Conservation (phyloP, 164 flowering plant species). For the Berberis thunbergii region DNA sequence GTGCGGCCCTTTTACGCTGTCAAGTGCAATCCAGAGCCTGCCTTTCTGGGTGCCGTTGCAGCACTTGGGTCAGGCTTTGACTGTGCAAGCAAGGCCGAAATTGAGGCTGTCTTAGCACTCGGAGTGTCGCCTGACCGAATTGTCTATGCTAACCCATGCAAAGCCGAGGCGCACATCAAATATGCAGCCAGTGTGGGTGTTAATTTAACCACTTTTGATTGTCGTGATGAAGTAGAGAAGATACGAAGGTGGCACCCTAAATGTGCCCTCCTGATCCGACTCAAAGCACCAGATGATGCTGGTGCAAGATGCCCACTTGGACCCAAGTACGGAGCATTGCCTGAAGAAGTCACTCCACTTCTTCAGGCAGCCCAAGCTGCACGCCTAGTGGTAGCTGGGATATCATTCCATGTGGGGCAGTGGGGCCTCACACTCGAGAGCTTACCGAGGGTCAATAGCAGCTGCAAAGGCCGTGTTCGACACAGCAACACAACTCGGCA, state of each 20-base stretch:
- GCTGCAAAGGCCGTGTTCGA: conserved; percentile 26
- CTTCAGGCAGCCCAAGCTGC: conserved; percentile 31
- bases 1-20: conserved; percentile 21
- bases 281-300: conserved; percentile 26
- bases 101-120: conserved; percentile 31
- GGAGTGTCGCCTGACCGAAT: conserved; percentile 34
- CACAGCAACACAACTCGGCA: conserved; percentile 20
- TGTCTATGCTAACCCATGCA: conserved; percentile 15
- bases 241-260: conserved; percentile 1
- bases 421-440: conserved; percentile 13
- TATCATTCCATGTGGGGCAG: conserved; percentile 48
- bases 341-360: conserved; percentile 32
- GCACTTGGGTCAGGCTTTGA: background rate
- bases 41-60: background rate
- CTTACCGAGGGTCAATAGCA: conserved; percentile 26
- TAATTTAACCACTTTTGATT: background rate
- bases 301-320: conserved; percentile 29
- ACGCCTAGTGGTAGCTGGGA: conserved; percentile 24
- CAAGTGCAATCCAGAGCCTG: conserved; percentile 1
- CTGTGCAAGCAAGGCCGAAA: conserved; percentile 40
- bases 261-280: conserved; percentile 15
- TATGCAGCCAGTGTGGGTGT: background rate
- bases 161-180: background rate
- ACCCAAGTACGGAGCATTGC: conserved; percentile 37
- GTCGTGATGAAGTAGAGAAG: background rate